Conservation (phyloP, 768 basidiomycete genomes). For the Saitozyma sp. region DNA sequence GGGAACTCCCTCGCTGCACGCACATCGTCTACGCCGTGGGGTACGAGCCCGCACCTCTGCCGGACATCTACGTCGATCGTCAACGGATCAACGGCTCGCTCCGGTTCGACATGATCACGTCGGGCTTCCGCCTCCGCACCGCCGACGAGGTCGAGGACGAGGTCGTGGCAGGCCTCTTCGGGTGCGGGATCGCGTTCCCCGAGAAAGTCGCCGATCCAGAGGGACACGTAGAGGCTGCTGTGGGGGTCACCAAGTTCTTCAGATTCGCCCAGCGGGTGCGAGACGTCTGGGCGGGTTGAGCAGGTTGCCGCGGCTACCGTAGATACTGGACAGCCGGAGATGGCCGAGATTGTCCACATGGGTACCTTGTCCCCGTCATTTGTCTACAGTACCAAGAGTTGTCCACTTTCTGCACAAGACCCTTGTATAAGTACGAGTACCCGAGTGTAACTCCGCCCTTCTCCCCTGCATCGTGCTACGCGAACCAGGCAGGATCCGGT, state of each 20-base stretch:
- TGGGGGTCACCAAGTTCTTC: slow-evolving; percentile 37
- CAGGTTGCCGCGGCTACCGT: neutral
- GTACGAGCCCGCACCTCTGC: slow-evolving; percentile 21
- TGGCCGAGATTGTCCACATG: no score
- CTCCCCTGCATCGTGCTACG: no score
- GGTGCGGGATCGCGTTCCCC: slow-evolving; percentile 35
- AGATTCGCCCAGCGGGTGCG: slow-evolving; percentile 30
- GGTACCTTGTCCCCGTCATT: no score
- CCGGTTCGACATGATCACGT: slow-evolving; percentile 25
- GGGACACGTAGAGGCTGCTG: slow-evolving; percentile 32
- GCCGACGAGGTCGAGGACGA: neutral
- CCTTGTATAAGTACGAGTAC: no score
- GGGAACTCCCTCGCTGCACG: slow-evolving; percentile 21
- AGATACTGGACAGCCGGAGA: no score
- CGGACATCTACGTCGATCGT: slow-evolving; percentile 9
- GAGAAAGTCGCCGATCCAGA: slow-evolving; percentile 30
- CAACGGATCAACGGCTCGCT: neutral
- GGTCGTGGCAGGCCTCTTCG: slow-evolving; percentile 18
- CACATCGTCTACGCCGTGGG: slow-evolving; percentile 38
- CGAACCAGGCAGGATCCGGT: no score
- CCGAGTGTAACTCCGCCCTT: no score
- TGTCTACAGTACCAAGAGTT: no score
- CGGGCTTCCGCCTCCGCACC: slow-evolving; percentile 26
- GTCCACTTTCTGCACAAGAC: no score
- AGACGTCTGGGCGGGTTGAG: slow-evolving; percentile 13